phyloP scores from a whole-genome alignment of 1,139 yeast genomes.

The Hanseniaspora uvarum region DNA sequence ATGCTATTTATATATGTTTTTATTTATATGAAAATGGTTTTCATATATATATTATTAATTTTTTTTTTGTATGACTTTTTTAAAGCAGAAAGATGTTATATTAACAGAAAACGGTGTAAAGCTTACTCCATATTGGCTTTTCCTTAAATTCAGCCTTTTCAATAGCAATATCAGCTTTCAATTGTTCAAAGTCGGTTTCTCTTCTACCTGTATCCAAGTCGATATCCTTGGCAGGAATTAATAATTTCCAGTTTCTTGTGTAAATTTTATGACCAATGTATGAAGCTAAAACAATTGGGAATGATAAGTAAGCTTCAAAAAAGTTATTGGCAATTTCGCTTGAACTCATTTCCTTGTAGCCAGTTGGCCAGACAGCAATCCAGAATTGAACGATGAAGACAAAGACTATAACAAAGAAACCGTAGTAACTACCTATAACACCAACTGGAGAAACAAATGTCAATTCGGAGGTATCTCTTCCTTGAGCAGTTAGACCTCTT shows the following conservation, averaged over 20 bases:
- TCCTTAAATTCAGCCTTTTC: conserved; percentile 6
- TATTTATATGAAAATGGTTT: no score
- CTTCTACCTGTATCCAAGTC: conserved; percentile 40
- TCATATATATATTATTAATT: no score
- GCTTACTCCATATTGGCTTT: conserved; percentile 4
- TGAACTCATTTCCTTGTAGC: conserved; percentile 24
- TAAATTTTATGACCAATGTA: conserved; percentile 35
- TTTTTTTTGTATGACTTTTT: no score
- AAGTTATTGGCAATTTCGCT: conserved; percentile 38
- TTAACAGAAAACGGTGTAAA: background rate
- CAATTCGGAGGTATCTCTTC: conserved; percentile 45
- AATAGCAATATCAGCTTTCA: conserved; percentile 8
- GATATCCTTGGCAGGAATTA: conserved; percentile 33
- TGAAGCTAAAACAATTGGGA: conserved; percentile 44
- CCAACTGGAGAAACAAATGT: conserved; percentile 38
- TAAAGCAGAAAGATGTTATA: no score
- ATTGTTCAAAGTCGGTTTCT: conserved; percentile 8
- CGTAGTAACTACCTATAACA: conserved; percentile 46
- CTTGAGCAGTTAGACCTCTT: conserved; percentile 41
- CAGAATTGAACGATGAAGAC: conserved; percentile 27
- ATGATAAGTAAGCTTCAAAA: conserved; percentile 51
- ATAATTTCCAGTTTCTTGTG: conserved; percentile 25
- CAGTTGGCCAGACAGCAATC: conserved; percentile 24
- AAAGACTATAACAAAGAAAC: conserved; percentile 43
- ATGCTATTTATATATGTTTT: no score